phyloP scores from a whole-genome alignment of 1,139 yeast species.

The Yamadazyma siamensis region DNA sequence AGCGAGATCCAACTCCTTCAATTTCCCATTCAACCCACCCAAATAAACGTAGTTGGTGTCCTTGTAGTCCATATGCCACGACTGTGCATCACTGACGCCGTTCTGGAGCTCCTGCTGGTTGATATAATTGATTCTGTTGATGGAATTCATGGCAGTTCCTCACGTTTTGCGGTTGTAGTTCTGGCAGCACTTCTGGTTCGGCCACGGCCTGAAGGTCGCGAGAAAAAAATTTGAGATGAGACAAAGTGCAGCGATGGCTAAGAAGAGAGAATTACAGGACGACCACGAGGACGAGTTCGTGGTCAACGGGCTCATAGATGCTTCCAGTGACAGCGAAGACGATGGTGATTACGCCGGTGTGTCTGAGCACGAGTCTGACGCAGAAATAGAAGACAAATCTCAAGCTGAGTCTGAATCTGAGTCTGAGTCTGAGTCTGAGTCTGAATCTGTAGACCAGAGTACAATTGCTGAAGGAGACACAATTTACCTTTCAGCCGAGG shows the following conservation, averaged over 20 bases:
- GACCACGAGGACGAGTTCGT: slow-evolving; percentile 30
- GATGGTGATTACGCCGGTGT: slow-evolving; percentile 26
- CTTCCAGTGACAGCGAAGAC: slow-evolving; percentile 26
- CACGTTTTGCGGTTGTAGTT: not conserved
- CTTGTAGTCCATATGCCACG: slow-evolving; percentile 87
- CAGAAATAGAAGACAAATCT: slow-evolving; percentile 17
- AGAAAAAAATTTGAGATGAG: slow-evolving; percentile 15
- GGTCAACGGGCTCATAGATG: slow-evolving; percentile 23
- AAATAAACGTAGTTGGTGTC: slow-evolving; percentile 61
- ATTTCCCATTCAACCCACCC: slow-evolving; percentile 64
- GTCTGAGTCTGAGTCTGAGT: slow-evolving; percentile 5
- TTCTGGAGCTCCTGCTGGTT: slow-evolving; percentile 65
- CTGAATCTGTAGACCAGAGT: slow-evolving; percentile 5
- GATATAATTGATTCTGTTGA: slow-evolving; percentile 53
- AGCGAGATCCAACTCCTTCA: slow-evolving; percentile 73
- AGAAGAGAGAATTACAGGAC: slow-evolving; percentile 11
- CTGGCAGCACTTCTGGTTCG: too few species aligned
- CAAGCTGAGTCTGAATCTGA: slow-evolving; percentile 7
- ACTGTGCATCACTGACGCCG: slow-evolving; percentile 59
- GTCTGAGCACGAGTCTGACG: slow-evolving; percentile 25
- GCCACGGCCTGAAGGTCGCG: too few species aligned
- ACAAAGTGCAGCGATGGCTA: slow-evolving; percentile 7
- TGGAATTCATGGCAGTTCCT: slow-evolving; percentile 34
- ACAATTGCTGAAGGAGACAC: slow-evolving; percentile 22
- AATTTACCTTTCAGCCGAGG: slow-evolving; percentile 17